Evolutionary conservation across 2,329 filamentous ascomycete genomes (phyloP).

Genomic region (Aspergillus eucalypticola): DNA sequence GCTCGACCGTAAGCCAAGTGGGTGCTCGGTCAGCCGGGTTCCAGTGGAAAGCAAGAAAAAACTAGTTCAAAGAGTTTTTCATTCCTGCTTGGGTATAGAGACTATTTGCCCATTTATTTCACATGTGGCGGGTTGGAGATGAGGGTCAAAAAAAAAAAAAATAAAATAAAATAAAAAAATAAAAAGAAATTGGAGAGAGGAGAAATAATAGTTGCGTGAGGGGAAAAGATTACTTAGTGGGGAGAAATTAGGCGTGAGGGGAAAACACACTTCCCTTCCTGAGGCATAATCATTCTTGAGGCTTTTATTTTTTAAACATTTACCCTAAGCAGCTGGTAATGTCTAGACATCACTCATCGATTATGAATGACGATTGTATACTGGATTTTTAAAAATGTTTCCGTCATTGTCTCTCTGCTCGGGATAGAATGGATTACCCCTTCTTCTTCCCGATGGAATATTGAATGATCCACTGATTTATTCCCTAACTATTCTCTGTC

Average conservation of each 20-base stretch:
- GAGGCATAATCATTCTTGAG: too few species aligned
- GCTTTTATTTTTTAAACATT: neutral
- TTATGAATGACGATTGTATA: neutral
- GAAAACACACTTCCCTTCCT: neutral
- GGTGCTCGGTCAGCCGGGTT: neutral
- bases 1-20: neutral
- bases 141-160: neutral
- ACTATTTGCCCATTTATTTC: neutral
- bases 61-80: neutral
- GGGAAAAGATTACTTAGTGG: constrained; percentile 17
- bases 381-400: too few species aligned
- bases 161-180: too few species aligned
- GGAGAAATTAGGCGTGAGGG: constrained; percentile 19
- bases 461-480: neutral
- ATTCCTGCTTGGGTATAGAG: neutral
- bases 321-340: neutral
- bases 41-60: neutral
- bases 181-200: constrained; percentile 4
- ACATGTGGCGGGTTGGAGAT: neutral
- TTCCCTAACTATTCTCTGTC: neutral
- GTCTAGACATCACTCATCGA: neutral
- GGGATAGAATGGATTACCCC: neutral
- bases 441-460: neutral
- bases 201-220: constrained; percentile 9
- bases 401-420: neutral